Evolutionary conservation across 2,329 filamentous ascomycete species (phyloP).

Genomic region (Incumbomyces lentus): DNA sequence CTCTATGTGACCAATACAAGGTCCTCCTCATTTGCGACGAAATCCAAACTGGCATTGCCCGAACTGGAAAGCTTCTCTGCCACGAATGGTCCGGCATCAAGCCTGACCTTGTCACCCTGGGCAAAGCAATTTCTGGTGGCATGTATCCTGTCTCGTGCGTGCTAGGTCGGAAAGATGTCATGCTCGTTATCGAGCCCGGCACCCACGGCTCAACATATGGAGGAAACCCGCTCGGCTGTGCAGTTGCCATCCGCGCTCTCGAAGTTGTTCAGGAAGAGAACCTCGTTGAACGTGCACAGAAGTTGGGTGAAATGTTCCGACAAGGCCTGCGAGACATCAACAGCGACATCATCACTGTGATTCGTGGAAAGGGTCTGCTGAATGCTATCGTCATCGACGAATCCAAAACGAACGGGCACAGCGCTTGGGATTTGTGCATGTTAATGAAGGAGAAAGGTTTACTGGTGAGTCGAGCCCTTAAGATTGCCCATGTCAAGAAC

Average conservation of each 20-base stretch:
- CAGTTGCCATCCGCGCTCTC: slow-evolving; percentile 86
- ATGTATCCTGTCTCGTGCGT: slow-evolving; percentile 99
- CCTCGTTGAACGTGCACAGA: slow-evolving; percentile 72
- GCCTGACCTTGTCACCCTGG: slow-evolving; percentile 86
- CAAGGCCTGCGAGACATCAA: slow-evolving; percentile 64
- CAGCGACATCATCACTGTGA: slow-evolving; percentile 66
- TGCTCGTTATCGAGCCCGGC: slow-evolving; percentile 91
- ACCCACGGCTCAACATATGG: slow-evolving; percentile 98
- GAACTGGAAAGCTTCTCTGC: slow-evolving; percentile 88
- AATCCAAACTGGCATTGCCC: slow-evolving; percentile 94
- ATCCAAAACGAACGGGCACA: slow-evolving; percentile 68
- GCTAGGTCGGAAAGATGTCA: slow-evolving; percentile 75
- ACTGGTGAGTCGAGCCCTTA: slow-evolving; percentile 54
- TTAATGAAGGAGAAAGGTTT: slow-evolving; percentile 91
- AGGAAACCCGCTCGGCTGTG: slow-evolving; percentile 89
- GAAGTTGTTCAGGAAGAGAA: slow-evolving; percentile 89
- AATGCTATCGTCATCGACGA: slow-evolving; percentile 97
- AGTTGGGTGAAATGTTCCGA: slow-evolving; percentile 72
- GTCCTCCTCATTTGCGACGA: slow-evolving; percentile 95
- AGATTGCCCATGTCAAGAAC: slow-evolving; percentile 28
- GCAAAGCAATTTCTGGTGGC: slow-evolving; percentile 94
- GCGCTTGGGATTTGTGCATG: slow-evolving; percentile 93
- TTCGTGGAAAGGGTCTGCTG: slow-evolving; percentile 85
- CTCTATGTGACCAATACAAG: slow-evolving; percentile 88
- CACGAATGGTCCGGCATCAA: slow-evolving; percentile 91